Conservation (phyloP, 2,329 filamentous ascomycete species). For the Fusarium compactum region DNA sequence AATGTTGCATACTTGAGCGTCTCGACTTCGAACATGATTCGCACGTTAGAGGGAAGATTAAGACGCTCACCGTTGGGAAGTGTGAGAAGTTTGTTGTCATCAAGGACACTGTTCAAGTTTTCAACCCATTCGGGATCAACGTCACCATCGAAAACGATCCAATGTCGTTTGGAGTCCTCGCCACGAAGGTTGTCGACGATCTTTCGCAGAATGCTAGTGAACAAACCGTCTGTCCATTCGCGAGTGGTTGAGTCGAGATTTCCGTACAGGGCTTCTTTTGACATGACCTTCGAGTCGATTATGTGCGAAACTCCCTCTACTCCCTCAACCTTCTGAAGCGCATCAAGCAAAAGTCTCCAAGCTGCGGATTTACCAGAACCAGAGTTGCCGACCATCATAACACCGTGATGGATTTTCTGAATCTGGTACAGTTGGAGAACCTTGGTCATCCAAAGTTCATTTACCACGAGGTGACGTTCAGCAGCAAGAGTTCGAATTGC, state of each 20-base stretch:
- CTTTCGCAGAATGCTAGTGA: conserved; percentile 97
- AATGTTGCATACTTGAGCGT: conserved; percentile 97
- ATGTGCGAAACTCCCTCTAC: conserved; percentile 96
- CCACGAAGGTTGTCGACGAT: conserved; percentile 99
- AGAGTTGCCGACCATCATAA: conserved; percentile 99
- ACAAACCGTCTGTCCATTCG: conserved; percentile 98
- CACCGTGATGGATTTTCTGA: conserved; percentile 96
- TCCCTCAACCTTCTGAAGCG: conserved; percentile 89
- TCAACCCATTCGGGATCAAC: conserved; percentile 99
- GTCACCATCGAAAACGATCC: conserved; percentile 99
- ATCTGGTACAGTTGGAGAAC: conserved; percentile 98
- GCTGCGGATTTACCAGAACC: conserved; percentile 97
- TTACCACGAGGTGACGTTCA: conserved; percentile 89
- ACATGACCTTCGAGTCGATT: conserved; percentile 99
- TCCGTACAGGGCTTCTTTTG: conserved; percentile 96
- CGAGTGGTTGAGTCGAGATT: conserved; percentile 95
- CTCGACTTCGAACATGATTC: conserved; percentile 99
- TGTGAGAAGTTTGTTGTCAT: conserved; percentile 98
- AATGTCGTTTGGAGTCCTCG: conserved; percentile 96
- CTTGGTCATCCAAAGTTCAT: conserved; percentile 97
- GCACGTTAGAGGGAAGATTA: conserved; percentile 91
- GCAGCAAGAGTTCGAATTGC: conserved; percentile 86
- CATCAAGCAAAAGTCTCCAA: conserved; percentile 92
- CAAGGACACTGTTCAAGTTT: conserved; percentile 98
- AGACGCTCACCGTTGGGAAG: conserved; percentile 98